Conservation (phyloP, 306 rosid species). For the Sicyos baderoa region DNA sequence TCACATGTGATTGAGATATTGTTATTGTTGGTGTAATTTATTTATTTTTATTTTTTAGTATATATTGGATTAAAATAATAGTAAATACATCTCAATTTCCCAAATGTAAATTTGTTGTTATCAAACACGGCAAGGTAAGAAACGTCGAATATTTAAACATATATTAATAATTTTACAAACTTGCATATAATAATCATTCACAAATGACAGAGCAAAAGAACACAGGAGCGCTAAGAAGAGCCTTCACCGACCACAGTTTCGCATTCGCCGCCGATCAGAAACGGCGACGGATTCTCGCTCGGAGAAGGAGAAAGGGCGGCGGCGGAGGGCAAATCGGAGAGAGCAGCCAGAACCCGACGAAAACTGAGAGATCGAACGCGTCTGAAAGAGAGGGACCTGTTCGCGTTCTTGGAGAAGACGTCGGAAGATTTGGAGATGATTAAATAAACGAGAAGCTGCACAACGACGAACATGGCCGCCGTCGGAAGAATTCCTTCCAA, state of each 20-base stretch:
- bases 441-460: constrained; percentile 72
- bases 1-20: too few relatives aligned
- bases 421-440: constrained; percentile 13
- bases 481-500: constrained; percentile 40
- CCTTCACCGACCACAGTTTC: background rate
- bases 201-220: background rate
- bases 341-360: constrained; percentile 45
- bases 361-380: constrained; percentile 48
- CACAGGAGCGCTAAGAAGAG: background rate
- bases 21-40: too few relatives aligned
- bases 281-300: background rate
- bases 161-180: background rate
- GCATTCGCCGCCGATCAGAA: background rate
- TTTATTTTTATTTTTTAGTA: too few relatives aligned
- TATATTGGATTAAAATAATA: too few relatives aligned
- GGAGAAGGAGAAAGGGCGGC: constrained; percentile 43
- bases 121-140: too few relatives aligned
- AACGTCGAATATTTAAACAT: too few relatives aligned
- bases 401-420: background rate
- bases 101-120: too few relatives aligned
- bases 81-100: too few relatives aligned
- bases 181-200: background rate
- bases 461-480: constrained; percentile 47
- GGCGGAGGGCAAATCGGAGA: constrained; percentile 50
- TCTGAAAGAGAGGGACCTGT: constrained; percentile 42